These are phyloP conservation scores for Phytophthora podocarpi DNA, from an alignment of 352 stramenopile genomes.

Conservation along the genomic window DNA sequence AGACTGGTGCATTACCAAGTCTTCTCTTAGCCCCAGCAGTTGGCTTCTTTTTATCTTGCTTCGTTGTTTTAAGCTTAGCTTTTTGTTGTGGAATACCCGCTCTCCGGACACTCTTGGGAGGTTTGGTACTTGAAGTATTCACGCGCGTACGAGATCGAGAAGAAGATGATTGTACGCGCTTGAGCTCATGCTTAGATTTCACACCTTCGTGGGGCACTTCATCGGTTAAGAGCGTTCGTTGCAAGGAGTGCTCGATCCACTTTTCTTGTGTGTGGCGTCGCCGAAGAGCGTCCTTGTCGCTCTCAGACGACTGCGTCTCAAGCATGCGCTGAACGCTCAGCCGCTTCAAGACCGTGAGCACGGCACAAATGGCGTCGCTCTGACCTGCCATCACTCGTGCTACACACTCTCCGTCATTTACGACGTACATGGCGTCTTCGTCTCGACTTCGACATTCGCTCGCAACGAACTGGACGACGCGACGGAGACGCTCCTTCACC, in stretches of 20 bases:
- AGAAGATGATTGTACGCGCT: background rate
- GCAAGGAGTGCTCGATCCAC: slow-evolving; percentile 14
- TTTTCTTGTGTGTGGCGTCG: slow-evolving; percentile 10
- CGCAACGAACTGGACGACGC: slow-evolving; percentile 50
- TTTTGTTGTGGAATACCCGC: background rate
- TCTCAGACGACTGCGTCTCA: background rate
- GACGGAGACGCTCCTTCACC: slow-evolving; percentile 24
- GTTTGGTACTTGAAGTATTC: background rate
- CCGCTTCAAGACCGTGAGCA: slow-evolving; percentile 53
- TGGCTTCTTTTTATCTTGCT: slow-evolving; percentile 4
- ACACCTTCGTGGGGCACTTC: background rate
- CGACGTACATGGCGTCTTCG: slow-evolving; percentile 47
- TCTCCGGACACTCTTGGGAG: background rate
- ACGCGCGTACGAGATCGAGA: background rate
- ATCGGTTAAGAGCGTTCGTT: background rate
- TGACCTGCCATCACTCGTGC: slow-evolving; percentile 42
- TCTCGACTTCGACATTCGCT: slow-evolving; percentile 45
- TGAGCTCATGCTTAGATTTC: slow-evolving; percentile 9
- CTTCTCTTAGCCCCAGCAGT: slow-evolving; percentile 5
- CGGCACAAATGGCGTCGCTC: slow-evolving; percentile 43
- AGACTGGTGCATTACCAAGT: background rate
- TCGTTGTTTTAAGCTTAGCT: slow-evolving; percentile 2
- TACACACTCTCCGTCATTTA: slow-evolving; percentile 54
- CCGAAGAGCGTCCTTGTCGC: background rate
- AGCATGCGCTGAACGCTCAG: slow-evolving; percentile 17